Conservation (phyloP, 306 rosid species). For the Macrotyloma uniflorum region DNA sequence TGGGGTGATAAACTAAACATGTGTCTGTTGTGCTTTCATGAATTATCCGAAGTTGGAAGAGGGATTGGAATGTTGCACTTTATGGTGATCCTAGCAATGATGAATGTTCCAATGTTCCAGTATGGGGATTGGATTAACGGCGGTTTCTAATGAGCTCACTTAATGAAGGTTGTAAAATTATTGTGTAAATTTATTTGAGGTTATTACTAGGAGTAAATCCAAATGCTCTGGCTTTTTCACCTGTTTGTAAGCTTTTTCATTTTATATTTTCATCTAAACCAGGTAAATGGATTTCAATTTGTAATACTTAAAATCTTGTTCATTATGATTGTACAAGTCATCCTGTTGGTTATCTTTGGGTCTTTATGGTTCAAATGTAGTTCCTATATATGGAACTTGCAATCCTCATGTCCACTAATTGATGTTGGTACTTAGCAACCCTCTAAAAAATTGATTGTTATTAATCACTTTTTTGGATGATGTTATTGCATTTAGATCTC, state of each 20-base stretch:
- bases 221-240: not conserved
- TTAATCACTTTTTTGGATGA: not conserved
- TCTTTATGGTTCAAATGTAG: not conserved
- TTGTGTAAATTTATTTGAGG: constrained; percentile 43
- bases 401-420: not conserved
- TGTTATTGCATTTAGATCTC: not conserved
- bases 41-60: constrained; percentile 30
- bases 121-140: not conserved
- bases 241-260: not conserved
- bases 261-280: not conserved
- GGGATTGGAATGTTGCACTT: constrained; percentile 14
- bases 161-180: constrained; percentile 43
- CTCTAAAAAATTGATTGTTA: not conserved
- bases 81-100: constrained; percentile 19
- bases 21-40: constrained; percentile 38
- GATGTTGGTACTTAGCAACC: not conserved
- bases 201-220: constrained; percentile 6
- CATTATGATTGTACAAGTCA: not conserved
- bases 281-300: not conserved
- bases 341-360: not conserved
- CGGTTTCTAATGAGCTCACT: not conserved
- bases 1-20: constrained; percentile 38
- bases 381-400: not conserved
- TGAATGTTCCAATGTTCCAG: constrained; percentile 12
- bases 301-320: not conserved